A percentile compares a stretch with the other conserved stretches of the same genome.
phyloP scores from a whole-genome alignment of 495 filamentous ascomycete species.

The Podospora bellae-mahoneyi region DNA sequence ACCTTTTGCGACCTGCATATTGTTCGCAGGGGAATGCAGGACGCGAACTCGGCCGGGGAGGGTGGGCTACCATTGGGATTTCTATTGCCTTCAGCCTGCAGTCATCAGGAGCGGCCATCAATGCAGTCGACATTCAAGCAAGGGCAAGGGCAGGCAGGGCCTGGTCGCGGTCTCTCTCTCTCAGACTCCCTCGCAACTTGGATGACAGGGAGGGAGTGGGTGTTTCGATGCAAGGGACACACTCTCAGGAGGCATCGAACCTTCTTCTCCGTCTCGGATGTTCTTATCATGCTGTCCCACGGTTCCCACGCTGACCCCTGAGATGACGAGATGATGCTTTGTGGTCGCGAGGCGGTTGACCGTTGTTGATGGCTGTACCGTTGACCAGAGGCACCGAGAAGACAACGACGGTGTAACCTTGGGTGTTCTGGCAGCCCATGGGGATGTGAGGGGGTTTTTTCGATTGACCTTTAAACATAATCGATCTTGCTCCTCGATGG shows the following conservation, averaged over 20 bases:
- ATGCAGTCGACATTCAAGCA: not conserved
- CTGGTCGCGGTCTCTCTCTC: not conserved
- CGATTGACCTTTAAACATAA: conserved; percentile 9
- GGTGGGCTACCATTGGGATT: not conserved
- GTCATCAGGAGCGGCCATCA: not conserved
- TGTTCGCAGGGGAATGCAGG: not conserved
- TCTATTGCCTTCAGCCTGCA: not conserved
- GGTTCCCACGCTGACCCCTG: conserved; percentile 4
- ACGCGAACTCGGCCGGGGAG: conserved; percentile 4
- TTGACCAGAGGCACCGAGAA: conserved; percentile 1
- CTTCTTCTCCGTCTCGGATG: conserved; percentile 4
- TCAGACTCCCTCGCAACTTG: too few species aligned
- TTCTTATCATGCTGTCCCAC: conserved; percentile 2
- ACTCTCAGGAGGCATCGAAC: not conserved
- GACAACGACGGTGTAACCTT: conserved; percentile 1
- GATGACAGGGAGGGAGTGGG: not conserved
- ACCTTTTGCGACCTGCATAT: not conserved
- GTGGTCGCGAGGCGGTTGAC: conserved; percentile 2
- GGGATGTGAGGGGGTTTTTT: not conserved
- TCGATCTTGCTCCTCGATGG: conserved; percentile 2
- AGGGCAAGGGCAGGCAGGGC: not conserved
- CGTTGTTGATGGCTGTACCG: not conserved
- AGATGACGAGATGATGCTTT: not conserved
- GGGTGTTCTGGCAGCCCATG: not conserved
- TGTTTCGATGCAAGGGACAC: conserved; percentile 1